These are phyloP conservation scores for Darksidea phi DNA, from an alignment of 495 filamentous ascomycete species.

Conservation along the genomic window DNA sequence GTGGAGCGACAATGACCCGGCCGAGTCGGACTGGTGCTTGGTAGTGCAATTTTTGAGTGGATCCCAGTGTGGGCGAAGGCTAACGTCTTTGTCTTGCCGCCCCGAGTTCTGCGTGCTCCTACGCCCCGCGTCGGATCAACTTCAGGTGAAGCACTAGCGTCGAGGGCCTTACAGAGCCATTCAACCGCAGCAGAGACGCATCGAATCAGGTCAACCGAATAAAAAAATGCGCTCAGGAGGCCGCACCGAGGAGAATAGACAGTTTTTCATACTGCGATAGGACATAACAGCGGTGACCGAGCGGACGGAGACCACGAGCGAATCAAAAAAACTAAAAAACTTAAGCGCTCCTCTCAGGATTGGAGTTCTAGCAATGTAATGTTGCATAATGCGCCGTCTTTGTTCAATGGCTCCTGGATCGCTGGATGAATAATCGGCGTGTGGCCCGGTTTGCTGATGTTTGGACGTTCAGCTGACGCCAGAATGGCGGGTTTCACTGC, in stretches of 20 bases:
- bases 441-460: neutral
- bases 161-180: neutral
- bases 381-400: neutral
- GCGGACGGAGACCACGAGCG: neutral
- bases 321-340: neutral
- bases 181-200: neutral
- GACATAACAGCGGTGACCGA: neutral
- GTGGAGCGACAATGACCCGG: too few species aligned
- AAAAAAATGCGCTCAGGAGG: too few species aligned
- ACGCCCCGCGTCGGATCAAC: neutral
- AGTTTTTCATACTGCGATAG: neutral
- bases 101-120: neutral
- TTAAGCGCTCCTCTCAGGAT: neutral
- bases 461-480: neutral
- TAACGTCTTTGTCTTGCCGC: neutral
- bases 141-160: neutral
- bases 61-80: neutral
- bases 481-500: neutral
- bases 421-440: slow-evolving; percentile 1
- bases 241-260: neutral
- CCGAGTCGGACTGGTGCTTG: too few species aligned
- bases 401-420: neutral
- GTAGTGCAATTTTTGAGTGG: too few species aligned
- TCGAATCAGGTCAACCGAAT: too few species aligned
- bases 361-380: neutral